Percentiles rank a stretch among this genome's conserved stretches.
These are phyloP conservation scores for Trypanosoma rangeli DNA, from an alignment of 208 protist genomes.

Conservation along the genomic window DNA sequence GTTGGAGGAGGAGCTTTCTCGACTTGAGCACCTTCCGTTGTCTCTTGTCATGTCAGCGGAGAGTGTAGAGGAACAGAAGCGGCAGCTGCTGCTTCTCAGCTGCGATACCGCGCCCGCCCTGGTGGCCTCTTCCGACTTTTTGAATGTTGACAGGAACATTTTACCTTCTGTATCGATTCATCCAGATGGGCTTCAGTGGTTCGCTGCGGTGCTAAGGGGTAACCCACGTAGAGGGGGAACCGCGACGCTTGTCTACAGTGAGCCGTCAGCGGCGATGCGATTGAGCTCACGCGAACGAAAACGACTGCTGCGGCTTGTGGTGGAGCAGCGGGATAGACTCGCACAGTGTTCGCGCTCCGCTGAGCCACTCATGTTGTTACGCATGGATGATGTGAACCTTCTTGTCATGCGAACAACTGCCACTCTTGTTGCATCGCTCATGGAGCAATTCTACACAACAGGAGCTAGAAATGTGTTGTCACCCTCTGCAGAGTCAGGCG, in stretches of 20 bases:
- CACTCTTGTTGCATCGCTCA: conserved; percentile 45
- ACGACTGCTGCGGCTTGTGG: conserved; percentile 29
- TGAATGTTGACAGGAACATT: too few relatives aligned
- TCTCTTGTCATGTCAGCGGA: conserved; percentile 14
- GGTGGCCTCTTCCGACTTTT: neutral
- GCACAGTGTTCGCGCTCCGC: conserved; percentile 5
- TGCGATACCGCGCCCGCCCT: neutral
- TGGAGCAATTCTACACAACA: conserved; percentile 46
- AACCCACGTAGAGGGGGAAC: neutral
- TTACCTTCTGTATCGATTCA: conserved; percentile 11
- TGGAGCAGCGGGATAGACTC: conserved; percentile 23
- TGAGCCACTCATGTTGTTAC: conserved; percentile 23
- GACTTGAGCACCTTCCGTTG: conserved; percentile 18
- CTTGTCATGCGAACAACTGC: conserved; percentile 47
- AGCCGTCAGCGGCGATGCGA: conserved; percentile 25
- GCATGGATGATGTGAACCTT: conserved; percentile 30
- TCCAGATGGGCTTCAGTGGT: conserved; percentile 31
- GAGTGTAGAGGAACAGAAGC: neutral
- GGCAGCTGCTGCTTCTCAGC: neutral
- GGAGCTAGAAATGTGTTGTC: neutral
- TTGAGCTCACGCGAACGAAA: conserved; percentile 28
- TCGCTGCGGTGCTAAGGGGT: conserved; percentile 20
- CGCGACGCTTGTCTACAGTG: conserved; percentile 25
- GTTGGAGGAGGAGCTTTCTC: conserved; percentile 19
- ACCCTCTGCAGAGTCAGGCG: neutral